phyloP scores from a whole-genome alignment of 805 yeast species.

The Starmerella floris region DNA sequence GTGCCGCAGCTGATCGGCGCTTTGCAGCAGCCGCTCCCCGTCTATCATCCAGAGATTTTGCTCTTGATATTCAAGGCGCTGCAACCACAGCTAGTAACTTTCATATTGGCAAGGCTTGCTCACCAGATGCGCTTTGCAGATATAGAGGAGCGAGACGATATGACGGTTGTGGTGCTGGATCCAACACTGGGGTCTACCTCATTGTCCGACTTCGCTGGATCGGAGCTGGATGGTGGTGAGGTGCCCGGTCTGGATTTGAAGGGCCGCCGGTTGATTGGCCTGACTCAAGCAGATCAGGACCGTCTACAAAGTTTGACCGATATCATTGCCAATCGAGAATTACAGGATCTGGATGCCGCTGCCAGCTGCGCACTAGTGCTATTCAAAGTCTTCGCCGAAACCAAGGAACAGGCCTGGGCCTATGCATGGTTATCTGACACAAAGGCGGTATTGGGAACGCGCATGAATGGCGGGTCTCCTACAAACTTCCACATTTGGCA shows the following conservation, averaged over 20 bases:
- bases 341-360: slow-evolving; percentile 1
- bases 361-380: slow-evolving; percentile 4
- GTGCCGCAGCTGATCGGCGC: not conserved
- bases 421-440: slow-evolving; percentile 83
- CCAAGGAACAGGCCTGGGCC: slow-evolving; percentile 29
- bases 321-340: not conserved
- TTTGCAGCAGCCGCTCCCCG: slow-evolving; percentile 42
- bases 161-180: not conserved
- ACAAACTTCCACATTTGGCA: slow-evolving; percentile 37
- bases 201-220: not conserved
- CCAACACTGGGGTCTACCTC: not conserved
- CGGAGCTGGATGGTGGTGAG: not conserved
- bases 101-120: slow-evolving; percentile 32
- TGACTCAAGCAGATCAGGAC: not conserved
- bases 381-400: not conserved
- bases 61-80: slow-evolving; percentile 61
- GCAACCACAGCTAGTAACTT: slow-evolving; percentile 41
- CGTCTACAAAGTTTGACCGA: not conserved
- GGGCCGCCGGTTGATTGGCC: not conserved
- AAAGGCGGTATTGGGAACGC: slow-evolving; percentile 42
- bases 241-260: not conserved
- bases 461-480: not conserved
- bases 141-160: not conserved
- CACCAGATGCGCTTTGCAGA: slow-evolving; percentile 5
- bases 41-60: slow-evolving; percentile 80